Evolutionary conservation across 1,139 yeast genomes (phyloP).

Genomic region (Magnusiomyces magnusii): DNA sequence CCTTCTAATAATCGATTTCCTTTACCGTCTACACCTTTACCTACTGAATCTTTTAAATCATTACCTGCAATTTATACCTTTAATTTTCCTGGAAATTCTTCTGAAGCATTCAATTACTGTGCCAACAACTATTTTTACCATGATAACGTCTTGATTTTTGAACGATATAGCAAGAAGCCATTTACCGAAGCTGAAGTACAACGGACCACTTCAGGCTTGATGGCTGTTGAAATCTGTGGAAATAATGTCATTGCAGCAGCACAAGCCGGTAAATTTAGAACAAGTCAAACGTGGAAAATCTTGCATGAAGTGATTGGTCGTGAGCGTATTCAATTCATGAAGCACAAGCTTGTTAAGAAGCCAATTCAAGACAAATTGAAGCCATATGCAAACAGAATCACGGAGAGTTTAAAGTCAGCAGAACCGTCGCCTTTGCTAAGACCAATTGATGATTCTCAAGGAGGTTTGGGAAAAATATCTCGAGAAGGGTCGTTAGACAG

Average conservation of each 20-base stretch:
- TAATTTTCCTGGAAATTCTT: slow-evolving; percentile 27
- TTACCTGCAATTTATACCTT: slow-evolving; percentile 21
- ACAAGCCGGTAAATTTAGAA: slow-evolving; percentile 45
- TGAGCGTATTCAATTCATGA: slow-evolving; percentile 30
- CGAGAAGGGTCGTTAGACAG: slow-evolving; percentile 7
- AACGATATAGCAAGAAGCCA: slow-evolving; percentile 29
- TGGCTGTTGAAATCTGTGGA: slow-evolving; percentile 45
- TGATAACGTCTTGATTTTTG: slow-evolving; percentile 28
- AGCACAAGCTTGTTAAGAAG: slow-evolving; percentile 12
- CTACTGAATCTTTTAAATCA: slow-evolving; percentile 1
- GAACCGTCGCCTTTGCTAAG: slow-evolving; percentile 12
- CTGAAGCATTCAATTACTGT: slow-evolving; percentile 25
- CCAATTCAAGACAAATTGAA: slow-evolving; percentile 5
- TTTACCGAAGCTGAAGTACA: slow-evolving; percentile 29
- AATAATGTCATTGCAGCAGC: slow-evolving; percentile 55
- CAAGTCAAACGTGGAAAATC: slow-evolving; percentile 66
- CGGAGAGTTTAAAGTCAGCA: slow-evolving; percentile 15
- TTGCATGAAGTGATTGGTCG: slow-evolving; percentile 49
- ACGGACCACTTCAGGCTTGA: slow-evolving; percentile 40
- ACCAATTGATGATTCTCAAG: slow-evolving; percentile 9
- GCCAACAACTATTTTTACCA: slow-evolving; percentile 29
- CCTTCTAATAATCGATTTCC: slow-evolving; percentile 7
- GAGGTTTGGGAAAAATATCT: background rate
- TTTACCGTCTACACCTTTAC: slow-evolving; percentile 5
- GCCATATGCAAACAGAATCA: slow-evolving; percentile 14